Conservation (phyloP, 2,329 filamentous ascomycete species). For the Fusarium chaquense region DNA sequence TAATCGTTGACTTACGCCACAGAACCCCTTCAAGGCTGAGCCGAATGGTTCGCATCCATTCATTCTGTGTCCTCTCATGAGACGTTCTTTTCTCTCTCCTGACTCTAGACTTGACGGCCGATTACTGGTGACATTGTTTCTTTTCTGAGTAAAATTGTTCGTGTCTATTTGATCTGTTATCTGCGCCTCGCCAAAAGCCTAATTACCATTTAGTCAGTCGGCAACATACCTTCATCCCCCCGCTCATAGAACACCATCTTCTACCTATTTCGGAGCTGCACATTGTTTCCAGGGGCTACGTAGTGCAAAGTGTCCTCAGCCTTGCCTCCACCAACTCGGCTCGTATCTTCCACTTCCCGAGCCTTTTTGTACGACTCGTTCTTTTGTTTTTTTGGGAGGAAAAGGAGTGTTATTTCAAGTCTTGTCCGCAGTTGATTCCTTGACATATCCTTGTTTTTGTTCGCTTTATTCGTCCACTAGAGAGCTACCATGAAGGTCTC, state of each 20-base stretch:
- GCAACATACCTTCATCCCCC: slow-evolving; percentile 2
- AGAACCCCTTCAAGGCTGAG: slow-evolving; percentile 31
- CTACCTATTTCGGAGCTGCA: slow-evolving; percentile 16
- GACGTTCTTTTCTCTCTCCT: slow-evolving; percentile 11
- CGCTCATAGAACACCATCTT: slow-evolving; percentile 17
- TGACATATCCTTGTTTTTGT: slow-evolving; percentile 21
- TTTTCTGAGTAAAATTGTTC: not conserved
- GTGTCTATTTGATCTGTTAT: not conserved
- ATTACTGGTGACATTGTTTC: not conserved
- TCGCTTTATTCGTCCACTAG: slow-evolving; percentile 17
- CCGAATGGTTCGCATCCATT: slow-evolving; percentile 14
- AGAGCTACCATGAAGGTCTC: slow-evolving; percentile 59
- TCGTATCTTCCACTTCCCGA: slow-evolving; percentile 21
- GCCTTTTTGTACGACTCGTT: slow-evolving; percentile 12
- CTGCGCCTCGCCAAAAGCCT: not conserved
- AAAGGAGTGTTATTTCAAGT: slow-evolving; percentile 22
- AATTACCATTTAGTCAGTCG: not conserved
- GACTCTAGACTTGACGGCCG: not conserved
- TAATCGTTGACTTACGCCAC: not conserved
- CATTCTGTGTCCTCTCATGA: slow-evolving; percentile 11
- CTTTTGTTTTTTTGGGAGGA: slow-evolving; percentile 1
- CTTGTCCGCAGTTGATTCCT: slow-evolving; percentile 17
- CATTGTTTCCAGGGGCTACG: slow-evolving; percentile 33
- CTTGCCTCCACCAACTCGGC: slow-evolving; percentile 40
- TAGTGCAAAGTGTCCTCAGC: slow-evolving; percentile 50